A percentile compares a stretch with the other conserved stretches of the same genome.
Conservation (phyloP, 805 yeast species). For the Candida rishiriensis region DNA sequence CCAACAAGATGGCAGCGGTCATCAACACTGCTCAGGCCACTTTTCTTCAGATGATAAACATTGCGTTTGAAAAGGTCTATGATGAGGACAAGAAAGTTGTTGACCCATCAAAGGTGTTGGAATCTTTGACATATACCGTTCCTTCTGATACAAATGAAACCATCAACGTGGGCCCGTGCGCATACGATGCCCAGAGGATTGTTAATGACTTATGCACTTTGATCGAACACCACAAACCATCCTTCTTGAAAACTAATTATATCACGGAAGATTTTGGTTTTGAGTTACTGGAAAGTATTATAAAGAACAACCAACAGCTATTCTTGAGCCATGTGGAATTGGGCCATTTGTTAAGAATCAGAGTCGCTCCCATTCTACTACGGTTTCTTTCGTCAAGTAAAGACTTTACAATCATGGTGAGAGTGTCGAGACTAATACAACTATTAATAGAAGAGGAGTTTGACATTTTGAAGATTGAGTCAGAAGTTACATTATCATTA, state of each 20-base stretch:
- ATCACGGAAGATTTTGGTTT: conserved; percentile 65
- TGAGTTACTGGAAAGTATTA: conserved; percentile 76
- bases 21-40: conserved; percentile 92
- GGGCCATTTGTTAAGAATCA: conserved; percentile 57
- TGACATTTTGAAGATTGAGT: conserved; percentile 61
- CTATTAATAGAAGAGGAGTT: conserved; percentile 62
- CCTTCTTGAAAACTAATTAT: conserved; percentile 46
- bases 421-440: conserved; percentile 69
- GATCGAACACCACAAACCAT: conserved; percentile 53
- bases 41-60: conserved; percentile 74
- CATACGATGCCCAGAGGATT: conserved; percentile 67
- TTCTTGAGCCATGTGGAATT: conserved; percentile 62
- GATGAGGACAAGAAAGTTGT: conserved; percentile 33
- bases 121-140: conserved; percentile 28
- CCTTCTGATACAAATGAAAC: conserved; percentile 41
- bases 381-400: conserved; percentile 54
- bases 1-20: conserved; percentile 71
- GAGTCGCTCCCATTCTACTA: conserved; percentile 72
- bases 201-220: conserved; percentile 70
- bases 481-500: conserved; percentile 74
- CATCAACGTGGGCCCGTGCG: conserved; percentile 43
- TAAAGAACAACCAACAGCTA: conserved; percentile 54
- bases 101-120: conserved; percentile 18
- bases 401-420: conserved; percentile 64
- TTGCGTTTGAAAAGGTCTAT: conserved; percentile 65